phyloP scores from a whole-genome alignment of 306 rosid species.

The Cucumis melo region DNA sequence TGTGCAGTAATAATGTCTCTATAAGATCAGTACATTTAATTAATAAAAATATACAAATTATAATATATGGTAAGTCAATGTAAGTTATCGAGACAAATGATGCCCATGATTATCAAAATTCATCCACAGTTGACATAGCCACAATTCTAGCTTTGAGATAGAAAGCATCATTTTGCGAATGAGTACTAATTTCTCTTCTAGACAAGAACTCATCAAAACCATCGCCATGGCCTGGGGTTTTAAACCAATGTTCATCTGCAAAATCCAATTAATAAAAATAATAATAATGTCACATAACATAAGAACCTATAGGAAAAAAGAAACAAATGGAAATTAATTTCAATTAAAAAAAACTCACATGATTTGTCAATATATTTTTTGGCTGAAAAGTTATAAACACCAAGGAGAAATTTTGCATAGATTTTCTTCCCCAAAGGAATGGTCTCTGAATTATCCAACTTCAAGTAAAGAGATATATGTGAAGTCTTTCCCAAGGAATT shows the following conservation, averaged over 20 bases:
- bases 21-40: no score
- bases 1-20: no score
- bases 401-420: not conserved
- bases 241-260: conserved; percentile 1
- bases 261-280: not conserved
- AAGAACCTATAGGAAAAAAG: not conserved
- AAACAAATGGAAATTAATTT: no score
- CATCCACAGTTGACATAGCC: not conserved
- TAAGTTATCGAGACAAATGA: not conserved
- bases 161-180: not conserved
- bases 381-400: not conserved
- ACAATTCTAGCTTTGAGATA: not conserved
- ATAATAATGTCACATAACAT: not conserved
- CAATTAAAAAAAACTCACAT: not conserved
- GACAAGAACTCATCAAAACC: not conserved
- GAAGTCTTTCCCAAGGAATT: not conserved
- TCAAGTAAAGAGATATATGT: not conserved
- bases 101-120: not conserved
- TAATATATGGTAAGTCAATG: no score
- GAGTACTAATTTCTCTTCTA: not conserved
- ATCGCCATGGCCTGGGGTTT: not conserved
- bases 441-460: not conserved
- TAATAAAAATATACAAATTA: no score
- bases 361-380: not conserved
- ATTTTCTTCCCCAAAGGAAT: not conserved